These are phyloP conservation scores for Verbascum thapsus DNA, from an alignment of 257 asterid species.

Conservation along the genomic window DNA sequence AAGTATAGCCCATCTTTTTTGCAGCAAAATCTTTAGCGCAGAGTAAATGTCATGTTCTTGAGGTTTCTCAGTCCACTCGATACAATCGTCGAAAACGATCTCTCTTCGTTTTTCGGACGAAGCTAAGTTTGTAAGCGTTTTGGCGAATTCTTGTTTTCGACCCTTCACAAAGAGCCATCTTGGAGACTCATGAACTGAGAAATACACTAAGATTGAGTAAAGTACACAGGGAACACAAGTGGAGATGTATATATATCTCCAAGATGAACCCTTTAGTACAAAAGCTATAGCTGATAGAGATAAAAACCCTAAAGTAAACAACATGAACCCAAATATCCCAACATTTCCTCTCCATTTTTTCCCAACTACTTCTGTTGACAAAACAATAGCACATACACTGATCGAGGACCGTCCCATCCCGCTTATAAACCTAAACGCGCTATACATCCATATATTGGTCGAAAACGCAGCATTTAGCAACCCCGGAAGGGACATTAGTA, in stretches of 20 bases:
- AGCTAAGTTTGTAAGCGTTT: constrained; percentile 14
- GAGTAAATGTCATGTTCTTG: constrained; percentile 15
- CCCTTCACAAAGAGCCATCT: constrained; percentile 49
- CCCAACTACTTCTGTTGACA: constrained; percentile 50
- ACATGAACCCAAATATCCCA: constrained; percentile 43
- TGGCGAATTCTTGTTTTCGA: constrained; percentile 23
- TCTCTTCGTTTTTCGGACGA: background rate
- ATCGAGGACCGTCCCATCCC: constrained; percentile 49
- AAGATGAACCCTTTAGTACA: constrained; percentile 35
- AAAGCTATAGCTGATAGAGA: constrained; percentile 50
- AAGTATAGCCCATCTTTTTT: constrained; percentile 9
- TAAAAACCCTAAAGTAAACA: constrained; percentile 46
- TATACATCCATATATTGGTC: constrained; percentile 49
- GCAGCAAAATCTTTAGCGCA: constrained; percentile 2
- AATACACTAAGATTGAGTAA: constrained; percentile 41
- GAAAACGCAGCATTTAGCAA: constrained; percentile 35
- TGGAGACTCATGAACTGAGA: constrained; percentile 48
- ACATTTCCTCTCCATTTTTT: constrained; percentile 44
- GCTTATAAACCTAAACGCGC: constrained; percentile 37
- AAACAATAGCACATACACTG: constrained; percentile 46
- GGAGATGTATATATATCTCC: constrained; percentile 48
- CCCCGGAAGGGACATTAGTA: constrained; percentile 44
- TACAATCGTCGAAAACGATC: background rate
- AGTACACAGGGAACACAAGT: constrained; percentile 38
- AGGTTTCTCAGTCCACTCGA: constrained; percentile 3